Percentiles rank a stretch among this genome's conserved stretches.
Conservation (phyloP, 106 monocot genomes). For the Dioscorea alata region DNA sequence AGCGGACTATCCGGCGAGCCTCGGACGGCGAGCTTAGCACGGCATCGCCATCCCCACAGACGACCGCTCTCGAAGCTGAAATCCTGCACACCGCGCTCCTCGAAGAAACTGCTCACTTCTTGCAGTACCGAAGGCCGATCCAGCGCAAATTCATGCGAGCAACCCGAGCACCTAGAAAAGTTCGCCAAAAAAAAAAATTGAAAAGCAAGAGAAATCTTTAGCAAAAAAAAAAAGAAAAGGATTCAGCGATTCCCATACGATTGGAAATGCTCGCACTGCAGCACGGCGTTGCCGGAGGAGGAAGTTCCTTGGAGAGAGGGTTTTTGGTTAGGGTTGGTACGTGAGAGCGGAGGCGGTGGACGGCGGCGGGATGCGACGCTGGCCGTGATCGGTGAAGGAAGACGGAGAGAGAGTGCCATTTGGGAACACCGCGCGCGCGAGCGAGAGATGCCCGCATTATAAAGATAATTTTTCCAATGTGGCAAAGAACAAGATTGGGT, state of each 20-base stretch:
- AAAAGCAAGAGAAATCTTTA: background rate
- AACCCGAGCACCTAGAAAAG: conserved; percentile 72
- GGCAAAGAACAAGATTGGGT: too few relatives aligned
- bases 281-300: conserved; percentile 24
- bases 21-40: conserved; percentile 88
- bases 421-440: too few relatives aligned
- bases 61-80: conserved; percentile 65
- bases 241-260: conserved; percentile 26
- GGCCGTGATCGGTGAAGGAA: conserved; percentile 16
- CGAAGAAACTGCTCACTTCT: conserved; percentile 57
- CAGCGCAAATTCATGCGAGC: conserved; percentile 74
- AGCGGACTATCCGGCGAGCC: conserved; percentile 66
- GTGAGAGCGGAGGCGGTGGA: background rate
- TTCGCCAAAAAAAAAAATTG: background rate
- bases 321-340: background rate
- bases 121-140: conserved; percentile 58
- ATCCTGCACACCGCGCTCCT: conserved; percentile 59
- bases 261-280: conserved; percentile 78
- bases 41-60: conserved; percentile 92
- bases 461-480: too few relatives aligned
- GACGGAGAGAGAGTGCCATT: conserved; percentile 30
- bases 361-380: conserved; percentile 21
- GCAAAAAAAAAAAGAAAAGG: background rate
- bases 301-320: conserved; percentile 4
- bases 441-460: too few relatives aligned